Evolutionary conservation across 306 rosid genomes (phyloP).

Genomic region (Lagenaria siceraria): DNA sequence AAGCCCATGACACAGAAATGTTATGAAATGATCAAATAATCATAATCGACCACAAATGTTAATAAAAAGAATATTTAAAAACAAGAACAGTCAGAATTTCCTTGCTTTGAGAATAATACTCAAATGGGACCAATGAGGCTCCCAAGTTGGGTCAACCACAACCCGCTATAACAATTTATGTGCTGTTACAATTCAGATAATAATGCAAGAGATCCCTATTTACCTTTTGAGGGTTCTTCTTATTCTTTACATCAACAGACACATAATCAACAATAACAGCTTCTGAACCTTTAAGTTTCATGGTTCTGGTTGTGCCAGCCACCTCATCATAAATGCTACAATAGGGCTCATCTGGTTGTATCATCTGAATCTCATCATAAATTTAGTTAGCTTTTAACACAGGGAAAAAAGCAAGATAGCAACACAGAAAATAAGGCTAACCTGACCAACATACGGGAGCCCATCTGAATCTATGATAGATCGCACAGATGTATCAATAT

Average conservation of each 20-base stretch:
- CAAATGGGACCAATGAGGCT: neutral
- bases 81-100: neutral
- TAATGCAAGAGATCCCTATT: conserved; percentile 5
- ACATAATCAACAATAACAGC: conserved; percentile 81
- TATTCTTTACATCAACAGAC: conserved; percentile 55
- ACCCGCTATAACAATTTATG: neutral
- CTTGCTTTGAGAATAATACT: neutral
- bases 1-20: neutral
- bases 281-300: conserved; percentile 62
- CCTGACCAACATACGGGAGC: conserved; percentile 99
- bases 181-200: neutral
- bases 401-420: neutral
- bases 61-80: neutral
- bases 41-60: neutral
- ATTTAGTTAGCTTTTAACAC: neutral
- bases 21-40: neutral
- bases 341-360: conserved; percentile 62
- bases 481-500: conserved; percentile 23
- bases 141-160: neutral
- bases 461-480: conserved; percentile 69
- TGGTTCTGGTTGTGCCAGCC: conserved; percentile 10
- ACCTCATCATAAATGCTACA: conserved; percentile 52
- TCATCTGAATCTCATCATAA: conserved; percentile 36
- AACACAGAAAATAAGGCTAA: conserved; percentile 20
- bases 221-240: conserved; percentile 56